A percentile compares a stretch with the other conserved stretches of the same genome.
These are phyloP conservation scores for Candida rishiriensis DNA, from an alignment of 805 yeast genomes.

Conservation along the genomic window DNA sequence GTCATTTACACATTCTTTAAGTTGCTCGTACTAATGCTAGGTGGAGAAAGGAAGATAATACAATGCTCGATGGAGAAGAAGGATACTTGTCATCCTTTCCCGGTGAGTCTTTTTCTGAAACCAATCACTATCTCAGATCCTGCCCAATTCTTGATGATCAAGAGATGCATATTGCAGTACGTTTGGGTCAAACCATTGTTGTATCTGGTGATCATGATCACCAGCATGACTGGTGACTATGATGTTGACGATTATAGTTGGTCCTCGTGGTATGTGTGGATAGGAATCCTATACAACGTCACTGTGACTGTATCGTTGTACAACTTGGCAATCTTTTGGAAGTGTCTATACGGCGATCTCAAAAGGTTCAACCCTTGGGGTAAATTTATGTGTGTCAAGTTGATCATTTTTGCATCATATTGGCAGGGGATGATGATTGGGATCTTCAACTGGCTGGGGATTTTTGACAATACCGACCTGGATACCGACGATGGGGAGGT, in stretches of 20 bases:
- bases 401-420: constrained; percentile 94
- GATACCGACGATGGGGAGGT: constrained; percentile 30
- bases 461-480: constrained; percentile 31
- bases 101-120: constrained; percentile 42
- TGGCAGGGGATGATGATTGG: constrained; percentile 84
- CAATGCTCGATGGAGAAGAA: constrained; percentile 53
- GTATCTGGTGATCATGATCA: constrained; percentile 48
- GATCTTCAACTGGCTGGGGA: constrained; percentile 44
- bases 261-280: constrained; percentile 54
- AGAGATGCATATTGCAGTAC: constrained; percentile 85
- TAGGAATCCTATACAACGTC: constrained; percentile 66
- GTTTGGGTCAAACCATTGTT: constrained; percentile 91
- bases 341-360: constrained; percentile 74
- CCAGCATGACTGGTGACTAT: constrained; percentile 46
- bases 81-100: constrained; percentile 66
- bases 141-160: constrained; percentile 64
- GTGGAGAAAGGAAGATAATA: constrained; percentile 88
- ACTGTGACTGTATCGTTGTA: constrained; percentile 81
- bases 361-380: constrained; percentile 83
- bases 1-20: constrained; percentile 92
- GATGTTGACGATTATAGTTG: constrained; percentile 45
- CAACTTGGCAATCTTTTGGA: constrained; percentile 88
- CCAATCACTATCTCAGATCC: constrained; percentile 86
- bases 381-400: constrained; percentile 86
- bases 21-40: constrained; percentile 73